A percentile compares a stretch with the other conserved stretches of the same genome.
Evolutionary conservation across 441 rosid genomes (phyloP).

Genomic region (Eutrema salsugineum): DNA sequence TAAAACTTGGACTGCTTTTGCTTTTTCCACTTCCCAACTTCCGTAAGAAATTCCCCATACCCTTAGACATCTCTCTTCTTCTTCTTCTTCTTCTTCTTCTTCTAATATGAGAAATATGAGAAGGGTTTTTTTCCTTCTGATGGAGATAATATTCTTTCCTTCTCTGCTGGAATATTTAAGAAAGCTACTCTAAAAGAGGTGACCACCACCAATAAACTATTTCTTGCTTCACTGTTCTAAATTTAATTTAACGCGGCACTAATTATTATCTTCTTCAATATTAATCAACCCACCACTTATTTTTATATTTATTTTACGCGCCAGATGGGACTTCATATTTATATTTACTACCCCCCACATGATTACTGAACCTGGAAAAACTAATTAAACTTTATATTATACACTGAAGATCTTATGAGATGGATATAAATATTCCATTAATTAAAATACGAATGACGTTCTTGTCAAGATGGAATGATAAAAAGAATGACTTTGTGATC

Average conservation of each 20-base stretch:
- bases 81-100: constrained; percentile 22
- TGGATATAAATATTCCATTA: not conserved
- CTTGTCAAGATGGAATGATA: not conserved
- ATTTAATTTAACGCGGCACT: not conserved
- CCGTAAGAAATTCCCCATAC: constrained; percentile 24
- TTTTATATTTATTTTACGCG: not conserved
- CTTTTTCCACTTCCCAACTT: constrained; percentile 20
- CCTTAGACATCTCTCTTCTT: constrained; percentile 16
- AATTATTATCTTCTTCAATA: not conserved
- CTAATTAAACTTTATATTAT: not conserved
- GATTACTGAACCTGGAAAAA: not conserved
- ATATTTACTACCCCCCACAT: not conserved
- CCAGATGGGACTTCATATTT: not conserved
- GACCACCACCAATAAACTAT: not conserved
- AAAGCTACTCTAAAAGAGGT: not conserved
- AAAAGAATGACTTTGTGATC: constrained; percentile 9
- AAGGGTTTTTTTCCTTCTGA: not conserved
- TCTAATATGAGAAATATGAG: not conserved
- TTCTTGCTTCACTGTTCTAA: not conserved
- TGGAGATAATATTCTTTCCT: not conserved
- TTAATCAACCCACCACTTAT: not conserved
- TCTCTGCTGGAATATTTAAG: not conserved
- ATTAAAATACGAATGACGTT: not conserved
- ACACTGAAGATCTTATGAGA: not conserved
- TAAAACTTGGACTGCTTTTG: constrained; percentile 11